phyloP scores from a whole-genome alignment of 306 rosid species.

The Inga laurina region DNA sequence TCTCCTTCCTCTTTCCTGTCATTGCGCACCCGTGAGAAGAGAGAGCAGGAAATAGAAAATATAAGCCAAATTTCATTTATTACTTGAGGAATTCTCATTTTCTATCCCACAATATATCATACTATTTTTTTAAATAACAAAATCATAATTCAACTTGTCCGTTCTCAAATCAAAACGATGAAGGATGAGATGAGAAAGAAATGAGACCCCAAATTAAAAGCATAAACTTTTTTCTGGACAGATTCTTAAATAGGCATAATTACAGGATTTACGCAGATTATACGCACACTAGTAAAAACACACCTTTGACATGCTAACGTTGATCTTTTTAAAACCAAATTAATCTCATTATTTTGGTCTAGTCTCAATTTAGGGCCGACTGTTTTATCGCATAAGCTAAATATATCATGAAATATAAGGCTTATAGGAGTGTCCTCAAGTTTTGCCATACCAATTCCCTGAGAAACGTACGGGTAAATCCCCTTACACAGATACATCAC shows the following conservation, averaged over 20 bases:
- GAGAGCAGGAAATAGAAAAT: constrained; percentile 7
- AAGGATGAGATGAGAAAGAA: background rate
- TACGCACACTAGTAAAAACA: background rate
- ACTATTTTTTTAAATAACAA: background rate
- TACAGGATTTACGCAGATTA: background rate
- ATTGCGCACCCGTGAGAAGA: constrained; percentile 58
- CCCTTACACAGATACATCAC: background rate
- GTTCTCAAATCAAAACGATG: background rate
- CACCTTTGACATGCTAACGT: background rate
- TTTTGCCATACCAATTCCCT: background rate
- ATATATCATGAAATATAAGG: background rate
- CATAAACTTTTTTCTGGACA: background rate
- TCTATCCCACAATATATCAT: too few relatives aligned
- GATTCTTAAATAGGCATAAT: background rate
- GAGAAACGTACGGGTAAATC: background rate
- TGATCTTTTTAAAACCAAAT: background rate
- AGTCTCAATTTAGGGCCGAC: background rate
- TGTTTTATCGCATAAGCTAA: background rate
- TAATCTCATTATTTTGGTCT: background rate
- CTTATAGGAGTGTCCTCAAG: background rate
- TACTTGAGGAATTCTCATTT: background rate
- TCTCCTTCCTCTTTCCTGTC: constrained; percentile 53
- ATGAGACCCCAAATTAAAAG: background rate
- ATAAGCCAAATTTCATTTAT: background rate
- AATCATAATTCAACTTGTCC: background rate